phyloP scores from a whole-genome alignment of 306 rosid species.

The Pyrus communis region DNA sequence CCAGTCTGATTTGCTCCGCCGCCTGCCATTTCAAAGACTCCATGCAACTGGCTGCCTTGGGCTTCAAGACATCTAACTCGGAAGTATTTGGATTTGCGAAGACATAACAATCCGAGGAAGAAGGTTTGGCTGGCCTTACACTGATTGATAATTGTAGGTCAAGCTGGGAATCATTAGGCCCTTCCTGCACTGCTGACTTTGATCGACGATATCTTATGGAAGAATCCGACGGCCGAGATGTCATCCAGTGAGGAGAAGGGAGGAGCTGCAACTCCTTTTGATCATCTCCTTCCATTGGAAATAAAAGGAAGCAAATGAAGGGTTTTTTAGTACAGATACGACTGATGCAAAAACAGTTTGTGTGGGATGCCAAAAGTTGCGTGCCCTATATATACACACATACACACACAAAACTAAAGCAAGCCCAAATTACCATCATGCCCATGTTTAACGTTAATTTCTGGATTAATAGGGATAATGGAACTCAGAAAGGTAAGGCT shows the following conservation, averaged over 20 bases:
- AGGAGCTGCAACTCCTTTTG: slow-evolving; percentile 80
- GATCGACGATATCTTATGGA: slow-evolving; percentile 44
- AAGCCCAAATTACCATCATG: slow-evolving; percentile 13
- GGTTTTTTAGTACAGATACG: background rate
- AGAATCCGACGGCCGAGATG: slow-evolving; percentile 34
- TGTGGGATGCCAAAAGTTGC: slow-evolving; percentile 19
- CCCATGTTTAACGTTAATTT: slow-evolving; percentile 16
- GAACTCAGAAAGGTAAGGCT: background rate
- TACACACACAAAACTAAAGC: background rate
- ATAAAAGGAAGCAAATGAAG: background rate
- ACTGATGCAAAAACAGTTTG: background rate
- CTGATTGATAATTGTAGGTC: slow-evolving; percentile 88
- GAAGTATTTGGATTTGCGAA: background rate
- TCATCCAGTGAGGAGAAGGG: slow-evolving; percentile 40
- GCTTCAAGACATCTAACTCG: slow-evolving; percentile 7
- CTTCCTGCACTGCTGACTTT: slow-evolving; percentile 2
- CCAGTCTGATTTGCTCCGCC: slow-evolving; percentile 84
- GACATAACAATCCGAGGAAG: background rate
- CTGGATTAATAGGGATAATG: background rate
- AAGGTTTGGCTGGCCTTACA: slow-evolving; percentile 31
- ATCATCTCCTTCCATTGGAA: slow-evolving; percentile 61
- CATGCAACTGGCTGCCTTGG: slow-evolving; percentile 30
- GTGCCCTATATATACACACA: slow-evolving; percentile 34
- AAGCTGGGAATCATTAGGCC: slow-evolving; percentile 35
- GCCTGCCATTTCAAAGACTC: slow-evolving; percentile 89